Evolutionary conservation across 139 green algal genomes (phyloP), one percentile per base, ranked within the genome.

Genomic region (Tetraselmis chui): DNA sequence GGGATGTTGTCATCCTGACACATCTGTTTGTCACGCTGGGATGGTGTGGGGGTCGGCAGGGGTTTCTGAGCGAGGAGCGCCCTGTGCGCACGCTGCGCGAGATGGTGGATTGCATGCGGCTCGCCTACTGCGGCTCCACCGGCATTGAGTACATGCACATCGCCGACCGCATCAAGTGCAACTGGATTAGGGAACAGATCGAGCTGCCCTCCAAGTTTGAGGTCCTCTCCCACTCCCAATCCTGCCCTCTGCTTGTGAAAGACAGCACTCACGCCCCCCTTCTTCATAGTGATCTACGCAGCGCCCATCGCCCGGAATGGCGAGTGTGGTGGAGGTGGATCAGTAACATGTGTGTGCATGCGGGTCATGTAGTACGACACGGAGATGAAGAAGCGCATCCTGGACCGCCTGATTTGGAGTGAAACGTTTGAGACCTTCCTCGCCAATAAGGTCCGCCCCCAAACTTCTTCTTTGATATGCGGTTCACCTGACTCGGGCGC

Each of bases 371-470:
- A 77, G 74, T 77, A 30, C 26, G 28, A 2, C 23, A 2, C 74
- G 23, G 28, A 28, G 74, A 25, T 22, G 2, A 31, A 77, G 74
- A 22, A 25, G 23, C 23, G 23, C 5, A 77, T 29, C 26, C 25
- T 77, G 5, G 28, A 28, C 25, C 11, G 2, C 23, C 74, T 77
- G 26, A 2, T 81, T 2, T 2, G 22, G 25, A n/a, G 23, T 2
- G 31, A 59, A 23, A 5, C 2, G 22, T 67, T 81, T 24, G 77
- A 81, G 32, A 59, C 76, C 5, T 81, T 81, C 28, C 32, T 81
- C 31, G 77, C 94, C 31, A 97, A 97, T 85, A 99, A 99, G 92
- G 91, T 67, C n/a, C n/a, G n/a, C n/a, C n/a, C n/a, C n/a, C n/a
- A n/a, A n/a, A n/a, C n/a, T n/a, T n/a, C n/a, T n/a, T n/a, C n/a